Evolutionary conservation across 139 green algal species (phyloP).

Genomic region (Coelastrella sp.): DNA sequence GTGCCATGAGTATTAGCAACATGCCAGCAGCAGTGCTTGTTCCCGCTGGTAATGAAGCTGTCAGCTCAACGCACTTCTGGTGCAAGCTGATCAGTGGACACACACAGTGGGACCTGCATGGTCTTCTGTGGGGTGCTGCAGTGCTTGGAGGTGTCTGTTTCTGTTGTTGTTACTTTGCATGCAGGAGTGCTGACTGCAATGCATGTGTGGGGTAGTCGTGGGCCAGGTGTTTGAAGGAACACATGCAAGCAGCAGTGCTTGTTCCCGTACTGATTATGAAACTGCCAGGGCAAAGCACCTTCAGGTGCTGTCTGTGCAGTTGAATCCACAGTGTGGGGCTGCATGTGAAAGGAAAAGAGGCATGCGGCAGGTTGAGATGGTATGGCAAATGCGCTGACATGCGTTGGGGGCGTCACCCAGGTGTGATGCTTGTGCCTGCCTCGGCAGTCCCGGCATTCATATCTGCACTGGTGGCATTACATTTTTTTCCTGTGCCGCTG

Average conservation of each 20-base stretch:
- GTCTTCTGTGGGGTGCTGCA: neutral
- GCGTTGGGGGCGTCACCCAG: too few species aligned
- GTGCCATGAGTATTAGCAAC: neutral
- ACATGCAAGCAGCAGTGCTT: neutral
- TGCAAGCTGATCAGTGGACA: slow-evolving; percentile 26
- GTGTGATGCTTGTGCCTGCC: too few species aligned
- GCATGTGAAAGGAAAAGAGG: neutral
- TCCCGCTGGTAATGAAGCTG: slow-evolving; percentile 36
- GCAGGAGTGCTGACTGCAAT: neutral
- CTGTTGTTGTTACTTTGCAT: neutral
- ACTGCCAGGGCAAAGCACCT: neutral
- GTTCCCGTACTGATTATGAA: slow-evolving; percentile 9
- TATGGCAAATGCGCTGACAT: too few species aligned
- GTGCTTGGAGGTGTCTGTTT: neutral
- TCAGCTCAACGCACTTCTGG: slow-evolving; percentile 26
- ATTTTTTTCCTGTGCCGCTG: too few species aligned
- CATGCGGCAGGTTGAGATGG: too few species aligned
- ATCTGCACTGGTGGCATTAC: too few species aligned
- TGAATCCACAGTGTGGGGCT: neutral
- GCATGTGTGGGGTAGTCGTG: neutral
- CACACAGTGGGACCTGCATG: slow-evolving; percentile 27
- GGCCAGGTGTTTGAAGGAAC: neutral
- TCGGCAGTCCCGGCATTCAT: too few species aligned
- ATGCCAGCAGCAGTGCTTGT: slow-evolving; percentile 26
- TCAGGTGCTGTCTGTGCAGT: neutral